Evolutionary conservation across 345 rosid species (phyloP), one percentile per base, ranked within the genome.

Genomic region (Syzygium aromaticum): DNA sequence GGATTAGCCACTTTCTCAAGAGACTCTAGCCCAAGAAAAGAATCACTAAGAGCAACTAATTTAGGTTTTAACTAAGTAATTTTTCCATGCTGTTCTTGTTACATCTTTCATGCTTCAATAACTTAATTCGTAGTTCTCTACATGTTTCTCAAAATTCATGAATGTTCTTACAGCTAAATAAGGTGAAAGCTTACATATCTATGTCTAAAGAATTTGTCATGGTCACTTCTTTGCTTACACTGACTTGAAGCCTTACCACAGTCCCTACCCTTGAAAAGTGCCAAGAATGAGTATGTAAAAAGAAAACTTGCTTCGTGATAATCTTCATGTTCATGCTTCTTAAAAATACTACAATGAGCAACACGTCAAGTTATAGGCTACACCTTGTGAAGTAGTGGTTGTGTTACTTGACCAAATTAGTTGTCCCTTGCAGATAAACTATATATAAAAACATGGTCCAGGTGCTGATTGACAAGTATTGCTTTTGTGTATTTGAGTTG

Each of bases 401-500:
- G 51, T 6, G n/a, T 19, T 28, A 14, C 85, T 16, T 87, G 94
- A 97, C 94, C 88, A 43, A 87, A 95, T 88, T 86, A 90, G 92
- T 80, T 90, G 90, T 13, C 92, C 94, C 40, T 90, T 89, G 86
- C 97, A 94, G 86, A 91, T 87, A 90, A 94, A 95, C 94, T 91
- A 92, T 85, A 93, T 86, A 63, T 93, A 90, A 85, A 96, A 94
- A 59, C 91, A 92, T 85, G 51, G 87, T 94, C 94, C 3, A 89
- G 92, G 30, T 90, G 90, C 54, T 87, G 91, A 63, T 86, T 88
- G 61, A 94, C 93, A 87, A 89, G 92, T 86, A 88, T 92, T 38
- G 97, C 95, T 89, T 95, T 95, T 84, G 84, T 89, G 84, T 96
- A 95, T 88, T 85, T 91, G 77, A 94, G 90, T 63, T 91, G 90